Conservation (phyloP, 1,284 basidiomycete genomes). For the Malassezia globosa region DNA sequence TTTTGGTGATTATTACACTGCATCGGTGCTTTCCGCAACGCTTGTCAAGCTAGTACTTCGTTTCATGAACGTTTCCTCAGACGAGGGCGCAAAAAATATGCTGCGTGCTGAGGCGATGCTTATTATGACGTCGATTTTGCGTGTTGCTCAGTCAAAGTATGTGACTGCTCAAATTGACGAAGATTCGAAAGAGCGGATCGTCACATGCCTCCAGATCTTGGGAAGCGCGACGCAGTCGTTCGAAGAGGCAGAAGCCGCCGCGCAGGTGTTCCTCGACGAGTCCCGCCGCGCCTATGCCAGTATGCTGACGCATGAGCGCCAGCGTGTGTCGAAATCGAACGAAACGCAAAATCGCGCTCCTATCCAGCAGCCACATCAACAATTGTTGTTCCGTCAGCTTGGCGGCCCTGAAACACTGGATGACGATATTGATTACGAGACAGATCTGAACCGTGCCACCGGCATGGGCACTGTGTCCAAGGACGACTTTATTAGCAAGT, state of each 20-base stretch:
- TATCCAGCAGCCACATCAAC: slow-evolving; percentile 80
- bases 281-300: slow-evolving; percentile 85
- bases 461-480: slow-evolving; percentile 64
- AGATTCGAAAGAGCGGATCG: slow-evolving; percentile 89
- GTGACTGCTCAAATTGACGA: slow-evolving; percentile 89
- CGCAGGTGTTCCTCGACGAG: slow-evolving; percentile 79
- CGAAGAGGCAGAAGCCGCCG: slow-evolving; percentile 55
- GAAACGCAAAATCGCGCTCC: slow-evolving; percentile 63
- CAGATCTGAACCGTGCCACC: slow-evolving; percentile 80
- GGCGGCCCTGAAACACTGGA: slow-evolving; percentile 67
- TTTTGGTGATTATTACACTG: slow-evolving; percentile 94
- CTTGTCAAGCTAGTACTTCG: slow-evolving; percentile 85
- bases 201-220: slow-evolving; percentile 89
- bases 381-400: slow-evolving; percentile 85
- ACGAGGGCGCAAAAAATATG: slow-evolving; percentile 54
- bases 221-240: slow-evolving; percentile 47
- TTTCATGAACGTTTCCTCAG: slow-evolving; percentile 56
- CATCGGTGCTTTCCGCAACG: slow-evolving; percentile 73
- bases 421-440: slow-evolving; percentile 59
- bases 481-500: slow-evolving; percentile 93
- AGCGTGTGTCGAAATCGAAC: slow-evolving; percentile 64
- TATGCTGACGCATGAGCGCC: slow-evolving; percentile 72
- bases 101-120: slow-evolving; percentile 90
- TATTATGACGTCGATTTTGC: slow-evolving; percentile 92
- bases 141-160: slow-evolving; percentile 93